phyloP scores from a whole-genome alignment of 257 asterid genomes.

The Pogostemon cablin region DNA sequence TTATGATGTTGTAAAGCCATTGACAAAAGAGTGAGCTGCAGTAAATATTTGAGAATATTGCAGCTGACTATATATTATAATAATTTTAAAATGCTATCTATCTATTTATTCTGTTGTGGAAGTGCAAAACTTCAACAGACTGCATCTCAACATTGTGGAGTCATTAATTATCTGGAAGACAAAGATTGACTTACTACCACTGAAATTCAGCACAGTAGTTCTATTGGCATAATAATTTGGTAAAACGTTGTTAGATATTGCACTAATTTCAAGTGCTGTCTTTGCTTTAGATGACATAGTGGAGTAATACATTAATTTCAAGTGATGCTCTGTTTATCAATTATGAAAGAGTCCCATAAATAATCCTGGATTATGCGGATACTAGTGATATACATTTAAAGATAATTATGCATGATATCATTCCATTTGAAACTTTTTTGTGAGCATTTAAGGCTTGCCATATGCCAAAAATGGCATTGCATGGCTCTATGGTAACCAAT shows the following conservation, averaged over 20 bases:
- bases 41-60: neutral
- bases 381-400: neutral
- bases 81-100: neutral
- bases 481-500: neutral
- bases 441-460: neutral
- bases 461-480: constrained; percentile 19
- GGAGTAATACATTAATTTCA: constrained; percentile 17
- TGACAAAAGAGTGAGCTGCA: too few species aligned
- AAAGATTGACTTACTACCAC: constrained; percentile 1
- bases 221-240: neutral
- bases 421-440: constrained; percentile 1
- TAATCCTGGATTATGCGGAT: neutral
- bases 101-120: neutral
- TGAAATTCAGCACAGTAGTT: neutral
- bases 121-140: neutral
- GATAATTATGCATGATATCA: neutral
- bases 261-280: constrained; percentile 3
- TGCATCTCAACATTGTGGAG: neutral
- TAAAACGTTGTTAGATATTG: neutral
- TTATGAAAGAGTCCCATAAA: neutral
- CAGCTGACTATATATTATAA: too few species aligned
- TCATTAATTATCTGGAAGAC: neutral
- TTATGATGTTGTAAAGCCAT: neutral
- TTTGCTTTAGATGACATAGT: neutral
- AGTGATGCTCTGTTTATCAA: neutral